Conservation (phyloP, 2,329 filamentous ascomycete species). For the Pyricularia grisea region DNA sequence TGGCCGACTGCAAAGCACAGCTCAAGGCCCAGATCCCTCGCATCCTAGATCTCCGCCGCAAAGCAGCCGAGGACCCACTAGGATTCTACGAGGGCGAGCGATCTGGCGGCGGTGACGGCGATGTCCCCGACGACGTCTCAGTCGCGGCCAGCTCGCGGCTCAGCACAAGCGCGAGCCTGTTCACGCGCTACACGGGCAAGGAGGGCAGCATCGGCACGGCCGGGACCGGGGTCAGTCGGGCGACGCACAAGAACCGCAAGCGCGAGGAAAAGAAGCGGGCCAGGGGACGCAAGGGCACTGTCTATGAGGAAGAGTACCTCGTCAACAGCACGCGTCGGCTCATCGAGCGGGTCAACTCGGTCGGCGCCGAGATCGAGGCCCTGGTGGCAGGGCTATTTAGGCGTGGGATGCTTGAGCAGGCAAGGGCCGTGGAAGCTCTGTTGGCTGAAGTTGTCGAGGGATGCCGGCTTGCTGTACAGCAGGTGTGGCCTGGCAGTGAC, state of each 20-base stretch:
- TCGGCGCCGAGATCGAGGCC: constrained; percentile 60
- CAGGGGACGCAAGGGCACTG: constrained; percentile 87
- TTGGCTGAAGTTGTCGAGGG: constrained; percentile 65
- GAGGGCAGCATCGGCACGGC: constrained; percentile 52
- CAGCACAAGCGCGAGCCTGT: constrained; percentile 76
- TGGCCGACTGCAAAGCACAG: constrained; percentile 87
- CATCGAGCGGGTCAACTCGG: constrained; percentile 67
- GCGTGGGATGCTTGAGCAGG: constrained; percentile 80
- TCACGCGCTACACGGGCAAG: constrained; percentile 83
- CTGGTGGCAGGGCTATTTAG: constrained; percentile 71
- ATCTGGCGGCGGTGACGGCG: constrained; percentile 14
- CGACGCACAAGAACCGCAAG: constrained; percentile 78
- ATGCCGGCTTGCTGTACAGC: constrained; percentile 55
- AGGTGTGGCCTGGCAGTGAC: constrained; percentile 49
- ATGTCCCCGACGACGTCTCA: constrained; percentile 76
- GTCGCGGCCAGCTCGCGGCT: constrained; percentile 74
- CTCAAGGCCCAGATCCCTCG: constrained; percentile 78
- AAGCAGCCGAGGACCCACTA: constrained; percentile 76
- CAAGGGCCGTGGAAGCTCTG: constrained; percentile 63
- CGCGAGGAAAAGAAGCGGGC: constrained; percentile 94
- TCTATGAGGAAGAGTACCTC: constrained; percentile 97
- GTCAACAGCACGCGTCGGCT: constrained; percentile 78
- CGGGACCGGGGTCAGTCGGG: constrained; percentile 64
- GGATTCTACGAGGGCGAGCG: constrained; percentile 80
- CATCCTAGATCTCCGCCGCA: constrained; percentile 69